phyloP scores from a whole-genome alignment of 768 basidiomycete species.

The Kondoa malvinella region DNA sequence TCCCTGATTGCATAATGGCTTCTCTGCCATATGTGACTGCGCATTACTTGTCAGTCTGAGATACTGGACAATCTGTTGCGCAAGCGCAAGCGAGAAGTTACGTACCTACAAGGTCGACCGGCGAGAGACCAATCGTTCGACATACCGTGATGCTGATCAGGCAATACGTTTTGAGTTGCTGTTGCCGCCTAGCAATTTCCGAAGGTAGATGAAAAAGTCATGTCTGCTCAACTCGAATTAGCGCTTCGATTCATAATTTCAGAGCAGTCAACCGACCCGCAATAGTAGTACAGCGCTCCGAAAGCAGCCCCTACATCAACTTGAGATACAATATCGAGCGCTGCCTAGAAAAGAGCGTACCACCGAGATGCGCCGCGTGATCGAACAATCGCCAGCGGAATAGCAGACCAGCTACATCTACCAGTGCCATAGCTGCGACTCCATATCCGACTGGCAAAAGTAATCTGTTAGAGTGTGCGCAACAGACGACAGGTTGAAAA shows the following conservation, averaged over 20 bases:
- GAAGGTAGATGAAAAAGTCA: not conserved
- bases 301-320: constrained; percentile 8
- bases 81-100: no score
- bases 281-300: not conserved
- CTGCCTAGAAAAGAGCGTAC: not conserved
- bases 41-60: no score
- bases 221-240: not conserved
- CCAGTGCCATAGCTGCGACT: constrained; percentile 6
- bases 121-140: no score
- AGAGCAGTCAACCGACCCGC: not conserved
- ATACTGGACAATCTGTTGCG: no score
- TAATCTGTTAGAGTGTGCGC: not conserved
- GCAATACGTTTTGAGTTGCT: not conserved
- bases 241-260: not conserved
- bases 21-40: no score
- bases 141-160: not conserved
- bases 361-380: constrained; percentile 20
- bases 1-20: no score
- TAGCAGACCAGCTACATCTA: constrained; percentile 19
- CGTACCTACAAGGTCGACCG: no score
- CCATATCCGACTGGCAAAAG: not conserved
- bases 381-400: constrained; percentile 21
- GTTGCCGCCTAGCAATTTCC: not conserved
- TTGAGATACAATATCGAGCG: constrained; percentile 4
- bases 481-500: not conserved